phyloP scores from a whole-genome alignment of 164 flowering plant species.

The Chloranthus sessilifolius region DNA sequence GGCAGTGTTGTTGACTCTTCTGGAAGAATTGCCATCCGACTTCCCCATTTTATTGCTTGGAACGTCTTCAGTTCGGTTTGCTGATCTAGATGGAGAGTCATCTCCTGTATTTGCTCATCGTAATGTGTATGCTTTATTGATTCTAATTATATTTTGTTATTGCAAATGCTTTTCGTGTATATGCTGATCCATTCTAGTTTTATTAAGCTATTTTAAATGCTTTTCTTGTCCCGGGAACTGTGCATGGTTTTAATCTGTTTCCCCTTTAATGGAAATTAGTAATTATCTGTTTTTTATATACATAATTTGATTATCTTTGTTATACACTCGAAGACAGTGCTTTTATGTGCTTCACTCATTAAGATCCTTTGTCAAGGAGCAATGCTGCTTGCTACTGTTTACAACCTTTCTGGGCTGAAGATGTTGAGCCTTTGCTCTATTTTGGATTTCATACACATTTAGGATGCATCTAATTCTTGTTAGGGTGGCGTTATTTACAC shows the following conservation, averaged over 20 bases:
- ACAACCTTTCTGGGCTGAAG: no score
- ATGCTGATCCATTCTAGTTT: constrained; percentile 7
- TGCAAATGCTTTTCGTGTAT: neutral
- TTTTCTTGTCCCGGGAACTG: neutral
- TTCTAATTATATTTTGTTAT: constrained; percentile 2
- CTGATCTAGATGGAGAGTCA: constrained; percentile 36
- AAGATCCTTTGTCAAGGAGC: no score
- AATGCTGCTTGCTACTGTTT: no score
- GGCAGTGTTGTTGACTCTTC: constrained; percentile 77
- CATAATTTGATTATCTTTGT: no score
- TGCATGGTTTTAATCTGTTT: neutral
- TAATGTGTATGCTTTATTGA: constrained; percentile 57
- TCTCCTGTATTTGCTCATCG: constrained; percentile 56
- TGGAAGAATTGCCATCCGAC: constrained; percentile 93
- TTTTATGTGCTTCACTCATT: no score
- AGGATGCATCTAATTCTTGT: no score
- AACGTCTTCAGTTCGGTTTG: constrained; percentile 43
- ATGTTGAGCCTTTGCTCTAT: no score
- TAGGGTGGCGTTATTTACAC: no score
- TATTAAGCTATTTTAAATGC: neutral
- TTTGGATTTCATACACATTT: no score
- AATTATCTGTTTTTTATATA: no score
- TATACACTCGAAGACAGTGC: no score
- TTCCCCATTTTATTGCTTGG: constrained; percentile 80
- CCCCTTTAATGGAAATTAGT: no score